Base-by-base conservation (phyloP, 805 yeast genomes). In the Barnettozyma sp. region DNA sequence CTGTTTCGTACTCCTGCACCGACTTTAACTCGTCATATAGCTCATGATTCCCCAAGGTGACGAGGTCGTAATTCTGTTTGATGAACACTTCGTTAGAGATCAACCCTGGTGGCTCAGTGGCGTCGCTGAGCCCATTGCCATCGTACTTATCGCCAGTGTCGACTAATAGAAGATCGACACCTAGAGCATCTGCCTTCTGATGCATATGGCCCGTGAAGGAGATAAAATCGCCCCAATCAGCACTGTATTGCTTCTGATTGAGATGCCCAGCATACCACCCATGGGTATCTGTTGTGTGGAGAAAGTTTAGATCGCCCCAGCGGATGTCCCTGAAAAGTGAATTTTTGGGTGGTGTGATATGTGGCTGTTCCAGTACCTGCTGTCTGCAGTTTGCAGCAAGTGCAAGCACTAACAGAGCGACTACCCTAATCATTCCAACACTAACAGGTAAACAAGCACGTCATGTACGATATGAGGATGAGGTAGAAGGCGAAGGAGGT, bases 221-320 rank as follows among this genome's bases (percentile, higher is more conserved):
- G 4, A 82, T 53, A 41, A 82, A 84, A 51, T 90, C 95, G 8
- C 97, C 97, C 95, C 95, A 90, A 55, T 88, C 84, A 5, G 84
- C 92, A 25, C 79, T 71, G 56, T 78, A 90, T 39, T 73, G 76
- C 20, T 71, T 66, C 56, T 88, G 97, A 45, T 78, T 77, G 26
- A 75, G 49, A 61, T 90, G 98, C 0, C 97, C 97, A 5, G 90
- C 78, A 44, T 82, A 74, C 98, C 98, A 92, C 1, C 92, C 97
- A 57, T 92, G 98, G 2, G 97, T 90, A 51, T 92, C 98, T 1
- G 98, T 92, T 1, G 97, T 88, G 52, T 90, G 97, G 18, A 90
- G 50, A 48, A 92, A 84, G 60, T 92, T 90, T 31, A 92, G 39
- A 38, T 78, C 73, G 0, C 88, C 87, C 71, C 87, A 68, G 9